phyloP scores from a whole-genome alignment of 768 basidiomycete genomes.

The Psilocybe cyanescens region DNA sequence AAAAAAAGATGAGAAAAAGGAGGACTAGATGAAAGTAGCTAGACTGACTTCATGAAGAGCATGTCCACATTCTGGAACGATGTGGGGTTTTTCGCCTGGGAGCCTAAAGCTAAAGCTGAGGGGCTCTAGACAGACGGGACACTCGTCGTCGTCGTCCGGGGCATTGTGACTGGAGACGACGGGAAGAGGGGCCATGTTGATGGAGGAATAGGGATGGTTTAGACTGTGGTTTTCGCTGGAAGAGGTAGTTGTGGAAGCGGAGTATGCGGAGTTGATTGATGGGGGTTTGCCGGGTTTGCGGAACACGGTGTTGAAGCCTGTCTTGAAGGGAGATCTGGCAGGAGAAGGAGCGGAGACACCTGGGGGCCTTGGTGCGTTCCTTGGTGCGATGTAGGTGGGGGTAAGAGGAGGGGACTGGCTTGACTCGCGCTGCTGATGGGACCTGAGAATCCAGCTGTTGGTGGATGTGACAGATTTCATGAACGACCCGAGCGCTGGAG shows the following conservation, averaged over 20 bases:
- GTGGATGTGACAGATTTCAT: constrained; percentile 41
- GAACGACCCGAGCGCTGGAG: constrained; percentile 8
- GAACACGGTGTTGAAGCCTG: constrained; percentile 57
- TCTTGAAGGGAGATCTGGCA: constrained; percentile 37
- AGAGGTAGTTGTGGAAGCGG: constrained; percentile 44
- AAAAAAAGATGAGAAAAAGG: constrained; percentile 12
- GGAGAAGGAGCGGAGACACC: constrained; percentile 12
- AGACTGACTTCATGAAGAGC: constrained; percentile 85
- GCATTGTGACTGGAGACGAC: constrained; percentile 69
- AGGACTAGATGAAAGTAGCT: constrained; percentile 12
- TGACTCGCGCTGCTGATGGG: constrained; percentile 40
- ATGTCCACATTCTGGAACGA: constrained; percentile 97
- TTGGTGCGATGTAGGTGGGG: constrained; percentile 45
- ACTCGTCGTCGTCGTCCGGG: constrained; percentile 83
- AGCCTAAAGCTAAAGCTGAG: constrained; percentile 91
- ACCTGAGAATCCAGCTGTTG: constrained; percentile 44
- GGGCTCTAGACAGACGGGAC: constrained; percentile 96
- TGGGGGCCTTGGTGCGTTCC: constrained; percentile 41
- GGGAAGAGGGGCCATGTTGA: constrained; percentile 69
- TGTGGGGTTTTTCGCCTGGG: constrained; percentile 96
- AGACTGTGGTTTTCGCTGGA: constrained; percentile 39
- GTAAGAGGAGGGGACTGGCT: constrained; percentile 38
- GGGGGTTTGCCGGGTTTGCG: constrained; percentile 45
- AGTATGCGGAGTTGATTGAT: constrained; percentile 55
- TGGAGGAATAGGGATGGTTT: constrained; percentile 59